Percentiles rank a stretch among this genome's conserved stretches.
Evolutionary conservation across 305 asterid genomes (phyloP).

Genomic region (Solanum aculeatissimum): DNA sequence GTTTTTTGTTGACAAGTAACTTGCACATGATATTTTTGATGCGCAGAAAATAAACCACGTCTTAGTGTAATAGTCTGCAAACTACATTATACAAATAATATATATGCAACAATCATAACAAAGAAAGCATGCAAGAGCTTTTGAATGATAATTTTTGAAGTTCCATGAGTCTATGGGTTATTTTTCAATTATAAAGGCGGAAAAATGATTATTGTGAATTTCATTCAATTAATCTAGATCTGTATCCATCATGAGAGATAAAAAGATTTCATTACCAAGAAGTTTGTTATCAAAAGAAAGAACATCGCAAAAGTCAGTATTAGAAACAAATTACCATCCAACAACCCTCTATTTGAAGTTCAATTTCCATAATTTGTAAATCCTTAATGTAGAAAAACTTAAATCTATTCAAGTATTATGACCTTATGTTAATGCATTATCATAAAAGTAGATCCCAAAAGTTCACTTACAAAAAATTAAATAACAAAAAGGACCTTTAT

Average conservation of each 20-base stretch:
- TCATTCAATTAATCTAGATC: neutral
- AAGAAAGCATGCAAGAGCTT: neutral
- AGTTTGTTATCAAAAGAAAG: no score
- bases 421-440: neutral
- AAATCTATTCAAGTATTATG: neutral
- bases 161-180: neutral
- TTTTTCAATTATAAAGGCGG: neutral
- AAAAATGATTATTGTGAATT: neutral
- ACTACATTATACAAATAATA: neutral
- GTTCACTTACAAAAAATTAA: neutral
- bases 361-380: no score
- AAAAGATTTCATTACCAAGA: neutral
- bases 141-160: accelerated
- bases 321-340: no score
- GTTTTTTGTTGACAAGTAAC: neutral
- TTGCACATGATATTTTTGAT: neutral
- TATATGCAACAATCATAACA: neutral
- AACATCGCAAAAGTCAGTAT: no score
- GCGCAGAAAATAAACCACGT: neutral
- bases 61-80: neutral
- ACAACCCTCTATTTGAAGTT: no score
- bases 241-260: accelerated
- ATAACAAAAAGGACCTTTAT: neutral
- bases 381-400: neutral
- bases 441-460: neutral